Conservation (phyloP, 306 rosid species). For the Myrica gale region DNA sequence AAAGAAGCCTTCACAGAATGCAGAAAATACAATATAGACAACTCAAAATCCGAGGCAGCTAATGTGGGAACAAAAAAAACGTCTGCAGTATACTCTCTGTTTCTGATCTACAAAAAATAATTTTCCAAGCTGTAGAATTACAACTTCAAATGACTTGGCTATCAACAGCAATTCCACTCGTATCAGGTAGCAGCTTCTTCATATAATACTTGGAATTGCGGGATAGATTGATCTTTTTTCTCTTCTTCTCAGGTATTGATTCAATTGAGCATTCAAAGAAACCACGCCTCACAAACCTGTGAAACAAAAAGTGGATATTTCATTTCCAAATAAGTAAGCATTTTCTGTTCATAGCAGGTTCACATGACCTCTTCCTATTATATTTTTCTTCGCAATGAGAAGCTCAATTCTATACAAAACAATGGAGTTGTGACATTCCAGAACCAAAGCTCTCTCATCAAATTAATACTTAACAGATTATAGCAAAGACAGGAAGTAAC, state of each 20-base stretch:
- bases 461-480: not conserved
- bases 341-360: not conserved
- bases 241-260: slow-evolving; percentile 68
- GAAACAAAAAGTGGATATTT: slow-evolving; percentile 10
- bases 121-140: not conserved
- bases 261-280: slow-evolving; percentile 88
- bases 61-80: not conserved
- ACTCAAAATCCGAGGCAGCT: not conserved
- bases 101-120: not conserved
- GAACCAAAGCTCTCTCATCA: not conserved
- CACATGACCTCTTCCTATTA: not conserved
- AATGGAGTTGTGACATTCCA: not conserved
- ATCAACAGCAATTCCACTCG: slow-evolving; percentile 61
- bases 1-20: not conserved
- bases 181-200: slow-evolving; percentile 76
- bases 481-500: not conserved
- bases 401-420: not conserved
- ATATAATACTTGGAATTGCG: slow-evolving; percentile 88
- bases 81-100: not conserved
- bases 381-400: not conserved
- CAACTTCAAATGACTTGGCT: slow-evolving; percentile 33
- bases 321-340: slow-evolving; percentile 17
- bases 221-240: slow-evolving; percentile 68
- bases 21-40: not conserved
- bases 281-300: slow-evolving; percentile 97